Percentiles rank a stretch among this genome's conserved stretches.
Evolutionary conservation across 805 yeast genomes (phyloP).

Genomic region (Grigorovia transvaalensis): DNA sequence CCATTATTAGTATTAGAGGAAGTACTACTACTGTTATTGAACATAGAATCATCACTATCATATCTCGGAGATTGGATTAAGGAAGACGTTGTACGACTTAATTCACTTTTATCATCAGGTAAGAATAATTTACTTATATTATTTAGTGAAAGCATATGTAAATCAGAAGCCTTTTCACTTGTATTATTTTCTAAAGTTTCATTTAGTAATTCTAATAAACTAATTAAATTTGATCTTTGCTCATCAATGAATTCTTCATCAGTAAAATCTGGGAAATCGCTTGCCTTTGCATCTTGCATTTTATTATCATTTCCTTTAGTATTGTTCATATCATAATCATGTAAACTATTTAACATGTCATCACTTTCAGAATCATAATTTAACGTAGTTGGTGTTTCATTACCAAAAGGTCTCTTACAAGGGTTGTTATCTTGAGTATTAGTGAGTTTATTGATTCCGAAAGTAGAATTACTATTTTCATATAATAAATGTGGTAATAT

Average conservation of each 20-base stretch:
- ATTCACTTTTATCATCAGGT: constrained; percentile 8
- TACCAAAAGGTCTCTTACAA: neutral
- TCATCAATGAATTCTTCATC: constrained; percentile 7
- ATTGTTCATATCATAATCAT: neutral
- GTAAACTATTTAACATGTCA: neutral
- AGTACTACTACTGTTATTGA: neutral
- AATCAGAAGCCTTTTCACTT: constrained; percentile 22
- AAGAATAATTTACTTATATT: constrained; percentile 25
- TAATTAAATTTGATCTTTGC: constrained; percentile 22
- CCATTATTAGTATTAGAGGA: neutral
- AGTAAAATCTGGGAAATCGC: neutral
- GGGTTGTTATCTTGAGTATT: neutral
- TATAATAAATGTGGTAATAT: constrained; percentile 10
- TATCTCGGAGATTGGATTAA: neutral
- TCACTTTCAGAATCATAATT: neutral
- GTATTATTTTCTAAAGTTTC: constrained; percentile 26
- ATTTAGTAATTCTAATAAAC: constrained; percentile 21
- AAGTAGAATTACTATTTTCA: constrained; percentile 1
- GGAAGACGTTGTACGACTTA: neutral
- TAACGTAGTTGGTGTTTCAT: neutral
- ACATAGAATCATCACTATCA: neutral
- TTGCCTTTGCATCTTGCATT: neutral
- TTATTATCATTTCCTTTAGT: neutral
- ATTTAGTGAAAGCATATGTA: constrained; percentile 26
- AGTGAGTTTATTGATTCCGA: neutral